Evolutionary conservation across 108 stramenopile genomes (phyloP).

Genomic region (Skeletonema grethae): DNA sequence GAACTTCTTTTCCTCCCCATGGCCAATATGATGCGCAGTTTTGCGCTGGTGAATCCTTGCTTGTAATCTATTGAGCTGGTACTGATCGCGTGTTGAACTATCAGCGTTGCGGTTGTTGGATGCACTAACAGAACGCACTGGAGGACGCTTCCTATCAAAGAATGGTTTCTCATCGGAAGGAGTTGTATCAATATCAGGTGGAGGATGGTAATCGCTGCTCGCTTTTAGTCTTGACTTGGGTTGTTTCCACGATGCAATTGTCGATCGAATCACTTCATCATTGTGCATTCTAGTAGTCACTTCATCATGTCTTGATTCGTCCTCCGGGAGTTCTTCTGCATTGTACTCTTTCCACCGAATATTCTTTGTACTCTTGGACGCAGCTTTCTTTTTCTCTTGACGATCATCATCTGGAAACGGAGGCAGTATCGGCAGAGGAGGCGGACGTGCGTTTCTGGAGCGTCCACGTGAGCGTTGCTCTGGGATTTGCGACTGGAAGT

Average conservation of each 20-base stretch:
- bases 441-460: background rate
- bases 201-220: background rate
- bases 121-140: background rate
- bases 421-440: background rate
- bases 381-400: background rate
- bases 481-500: background rate
- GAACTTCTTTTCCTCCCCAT: background rate
- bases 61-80: background rate
- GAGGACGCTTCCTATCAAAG: background rate
- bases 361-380: background rate
- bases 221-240: background rate
- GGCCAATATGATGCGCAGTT: background rate
- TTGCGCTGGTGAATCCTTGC: slow-evolving; percentile 1
- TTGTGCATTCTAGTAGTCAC: background rate
- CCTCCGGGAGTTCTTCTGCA: background rate
- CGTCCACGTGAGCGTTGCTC: slow-evolving; percentile 2
- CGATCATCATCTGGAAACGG: background rate
- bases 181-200: background rate
- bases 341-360: background rate
- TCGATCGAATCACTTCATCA: background rate
- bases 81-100: background rate
- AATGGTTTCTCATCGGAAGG: background rate
- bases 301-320: background rate
- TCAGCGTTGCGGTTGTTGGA: background rate
- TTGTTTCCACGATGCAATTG: background rate